Base-by-base conservation (phyloP, 768 basidiomycete genomes). In the Agaricus bisporus region DNA sequence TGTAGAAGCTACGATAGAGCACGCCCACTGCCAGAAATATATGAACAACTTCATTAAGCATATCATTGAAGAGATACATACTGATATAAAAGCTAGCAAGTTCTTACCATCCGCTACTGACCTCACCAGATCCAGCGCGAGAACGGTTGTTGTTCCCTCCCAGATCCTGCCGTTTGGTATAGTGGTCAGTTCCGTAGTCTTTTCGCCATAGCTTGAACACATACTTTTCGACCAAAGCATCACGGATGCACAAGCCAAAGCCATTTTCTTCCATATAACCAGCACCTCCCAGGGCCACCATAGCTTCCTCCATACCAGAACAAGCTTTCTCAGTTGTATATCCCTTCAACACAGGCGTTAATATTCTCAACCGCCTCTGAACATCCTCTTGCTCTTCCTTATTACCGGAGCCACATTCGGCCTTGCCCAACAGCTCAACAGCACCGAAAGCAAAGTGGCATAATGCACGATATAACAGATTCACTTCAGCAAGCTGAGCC, bases 261-360 rank as follows among this genome's bases (percentile, higher is more conserved):
- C 79, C 82, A 52, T 80, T 88, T 66, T 91, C 89, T 59, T 87
- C 85, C 87, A 91, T 91, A 61, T 90, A 91, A 0, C 89, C 89
- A 45, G 84, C 82, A 1, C 88, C 88, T 20, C 89, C 88, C 2
- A 90, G 68, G 5, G 81, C 72, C 29, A 80, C 70, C 86, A 91
- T 90, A 32, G 84, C 78, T 59, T 88, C 84, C 56, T 86, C 84
- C 72, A 90, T 82, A 2, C 80, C 84, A 0, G 73, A 62, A 49
- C 74, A 75, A 0, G 81, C 81, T 57, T 81, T 81, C 58, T 86
- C 81, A 9, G 87, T 79, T 9, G 77, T 75, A 63, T 86, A 91
- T 0, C 82, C 85, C 64, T 91, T 91, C 26, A 77, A 73, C 3
- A 82, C 77, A 9, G 87, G 85, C 0, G 86, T 89, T 49, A 90